Conservation (phyloP, 83 land plant genomes). For the Thuja plicata region DNA sequence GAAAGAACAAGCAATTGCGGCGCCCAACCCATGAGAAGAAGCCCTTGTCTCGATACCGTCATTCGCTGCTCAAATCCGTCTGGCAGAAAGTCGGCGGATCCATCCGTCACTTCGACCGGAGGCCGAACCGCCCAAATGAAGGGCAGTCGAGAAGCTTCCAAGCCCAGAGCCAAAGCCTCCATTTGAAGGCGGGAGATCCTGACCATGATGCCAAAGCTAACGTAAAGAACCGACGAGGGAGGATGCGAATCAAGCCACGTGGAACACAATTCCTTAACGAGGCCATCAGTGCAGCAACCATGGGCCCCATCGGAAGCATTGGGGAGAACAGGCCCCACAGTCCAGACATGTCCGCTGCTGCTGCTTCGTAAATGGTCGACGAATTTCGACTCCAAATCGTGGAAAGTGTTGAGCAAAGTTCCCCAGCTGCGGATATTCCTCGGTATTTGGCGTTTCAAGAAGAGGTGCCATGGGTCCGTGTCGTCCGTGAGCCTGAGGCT, state of each 20-base stretch:
- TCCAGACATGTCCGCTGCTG: not conserved
- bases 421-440: not conserved
- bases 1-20: slow-evolving; percentile 29
- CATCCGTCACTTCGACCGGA: slow-evolving; percentile 30
- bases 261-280: not conserved
- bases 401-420: not conserved
- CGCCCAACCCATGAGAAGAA: slow-evolving; percentile 24
- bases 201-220: slow-evolving; percentile 55
- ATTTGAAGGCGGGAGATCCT: slow-evolving; percentile 31
- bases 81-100: slow-evolving; percentile 45
- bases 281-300: not conserved
- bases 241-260: slow-evolving; percentile 20
- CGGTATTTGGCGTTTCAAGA: not conserved
- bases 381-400: not conserved
- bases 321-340: not conserved
- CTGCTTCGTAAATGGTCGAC: not conserved
- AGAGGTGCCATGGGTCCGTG: not conserved
- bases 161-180: slow-evolving; percentile 46
- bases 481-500: not conserved
- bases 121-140: slow-evolving; percentile 61
- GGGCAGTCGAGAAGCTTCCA: slow-evolving; percentile 31
- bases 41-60: slow-evolving; percentile 9
- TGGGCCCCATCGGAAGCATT: not conserved
- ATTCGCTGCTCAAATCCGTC: slow-evolving; percentile 33
- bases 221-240: slow-evolving; percentile 32